Conservation (phyloP, 495 filamentous ascomycete species). For the Aspergillus wentii region DNA sequence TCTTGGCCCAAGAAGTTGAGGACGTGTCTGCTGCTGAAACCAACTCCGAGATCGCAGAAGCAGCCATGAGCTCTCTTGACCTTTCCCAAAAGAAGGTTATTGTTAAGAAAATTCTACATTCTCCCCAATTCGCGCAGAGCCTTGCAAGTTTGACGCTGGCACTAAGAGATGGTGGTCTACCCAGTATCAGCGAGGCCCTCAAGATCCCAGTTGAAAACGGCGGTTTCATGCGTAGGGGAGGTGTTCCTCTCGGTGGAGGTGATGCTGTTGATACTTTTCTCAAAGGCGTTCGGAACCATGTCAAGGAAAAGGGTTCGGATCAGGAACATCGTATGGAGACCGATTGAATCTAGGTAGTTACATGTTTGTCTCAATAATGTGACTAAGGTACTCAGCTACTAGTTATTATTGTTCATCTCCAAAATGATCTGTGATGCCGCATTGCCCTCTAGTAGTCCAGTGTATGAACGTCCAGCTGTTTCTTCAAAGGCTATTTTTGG, state of each 20-base stretch:
- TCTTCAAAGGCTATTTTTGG: too few species aligned
- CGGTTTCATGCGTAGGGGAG: conserved; percentile 65
- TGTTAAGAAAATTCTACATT: conserved; percentile 75
- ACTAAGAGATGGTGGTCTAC: conserved; percentile 86
- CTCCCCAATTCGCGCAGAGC: conserved; percentile 87
- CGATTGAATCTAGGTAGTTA: conserved; percentile 24
- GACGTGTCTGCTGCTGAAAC: conserved; percentile 56
- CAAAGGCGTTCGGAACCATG: conserved; percentile 74
- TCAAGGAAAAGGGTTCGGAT: conserved; percentile 41
- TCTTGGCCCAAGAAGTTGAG: conserved; percentile 65
- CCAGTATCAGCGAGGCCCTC: conserved; percentile 82
- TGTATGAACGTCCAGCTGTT: too few species aligned
- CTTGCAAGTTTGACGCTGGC: conserved; percentile 78
- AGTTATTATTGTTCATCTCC: not conserved
- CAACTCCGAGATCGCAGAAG: conserved; percentile 58
- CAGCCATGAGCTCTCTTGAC: conserved; percentile 69
- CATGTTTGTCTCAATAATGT: too few species aligned
- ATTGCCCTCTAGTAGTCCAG: too few species aligned
- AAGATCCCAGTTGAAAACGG: conserved; percentile 74
- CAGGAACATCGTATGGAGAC: conserved; percentile 42
- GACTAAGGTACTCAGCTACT: too few species aligned
- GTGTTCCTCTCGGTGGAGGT: conserved; percentile 79
- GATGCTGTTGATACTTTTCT: conserved; percentile 89
- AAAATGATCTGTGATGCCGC: too few species aligned
- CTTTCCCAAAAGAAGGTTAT: conserved; percentile 75